Percentiles rank a stretch among this genome's conserved stretches.
Conservation (phyloP, 257 asterid species). For the Petrea volubilis region DNA sequence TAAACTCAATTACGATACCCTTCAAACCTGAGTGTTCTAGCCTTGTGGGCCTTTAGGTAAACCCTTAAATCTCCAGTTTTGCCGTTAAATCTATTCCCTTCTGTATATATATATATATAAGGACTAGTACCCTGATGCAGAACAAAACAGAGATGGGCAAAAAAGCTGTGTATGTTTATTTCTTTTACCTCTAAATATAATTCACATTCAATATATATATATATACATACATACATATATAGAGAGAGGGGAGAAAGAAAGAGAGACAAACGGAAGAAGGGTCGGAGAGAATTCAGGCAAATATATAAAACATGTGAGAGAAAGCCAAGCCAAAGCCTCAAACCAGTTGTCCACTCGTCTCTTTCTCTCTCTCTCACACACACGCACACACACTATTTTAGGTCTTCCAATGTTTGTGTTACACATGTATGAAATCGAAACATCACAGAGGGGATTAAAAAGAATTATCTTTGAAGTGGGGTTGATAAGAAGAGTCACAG, state of each 20-base stretch:
- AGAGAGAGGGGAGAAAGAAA: conserved; percentile 13
- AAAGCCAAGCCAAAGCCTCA: conserved; percentile 31
- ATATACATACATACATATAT: background rate
- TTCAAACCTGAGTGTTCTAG: conserved; percentile 30
- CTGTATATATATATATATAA: background rate
- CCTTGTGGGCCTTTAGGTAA: conserved; percentile 25
- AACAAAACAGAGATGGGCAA: conserved; percentile 10
- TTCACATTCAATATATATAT: background rate
- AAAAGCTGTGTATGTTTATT: background rate
- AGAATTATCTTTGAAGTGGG: background rate
- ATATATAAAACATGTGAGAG: conserved; percentile 29
- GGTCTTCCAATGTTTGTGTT: conserved; percentile 7
- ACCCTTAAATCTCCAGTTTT: conserved; percentile 30
- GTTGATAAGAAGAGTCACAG: background rate
- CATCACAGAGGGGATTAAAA: conserved; percentile 15
- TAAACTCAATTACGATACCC: conserved; percentile 26
- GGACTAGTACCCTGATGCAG: background rate
- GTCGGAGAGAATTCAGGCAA: conserved; percentile 40
- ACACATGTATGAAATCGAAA: background rate
- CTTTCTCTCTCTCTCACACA: no score
- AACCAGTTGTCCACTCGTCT: conserved; percentile 24
- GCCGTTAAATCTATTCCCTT: conserved; percentile 32
- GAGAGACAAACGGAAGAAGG: conserved; percentile 28
- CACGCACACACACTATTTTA: background rate
- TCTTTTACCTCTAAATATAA: conserved; percentile 5